A percentile compares a stretch with the other conserved stretches of the same genome.
phyloP scores from a whole-genome alignment of 768 basidiomycete species.

The Russula ochroleuca region DNA sequence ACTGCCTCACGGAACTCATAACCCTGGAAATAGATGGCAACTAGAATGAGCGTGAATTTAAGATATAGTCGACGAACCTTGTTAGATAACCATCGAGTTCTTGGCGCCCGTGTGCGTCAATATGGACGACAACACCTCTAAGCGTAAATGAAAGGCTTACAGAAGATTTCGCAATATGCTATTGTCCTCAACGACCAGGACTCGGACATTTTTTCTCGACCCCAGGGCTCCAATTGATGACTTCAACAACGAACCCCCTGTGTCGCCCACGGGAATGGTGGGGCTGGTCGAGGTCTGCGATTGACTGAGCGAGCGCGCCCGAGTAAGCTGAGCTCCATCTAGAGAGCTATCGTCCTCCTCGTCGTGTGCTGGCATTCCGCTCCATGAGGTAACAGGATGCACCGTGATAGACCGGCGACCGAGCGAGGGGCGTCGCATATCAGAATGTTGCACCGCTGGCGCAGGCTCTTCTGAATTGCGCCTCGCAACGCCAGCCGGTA shows the following conservation, averaged over 20 bases:
- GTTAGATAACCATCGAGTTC: constrained; percentile 62
- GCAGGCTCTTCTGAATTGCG: constrained; percentile 48
- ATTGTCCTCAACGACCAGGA: constrained; percentile 91
- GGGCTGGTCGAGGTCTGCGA: constrained; percentile 34
- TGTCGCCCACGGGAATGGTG: constrained; percentile 49
- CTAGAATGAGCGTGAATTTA: neutral
- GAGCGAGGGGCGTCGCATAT: constrained; percentile 46
- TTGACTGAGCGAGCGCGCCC: constrained; percentile 22
- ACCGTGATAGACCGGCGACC: constrained; percentile 50
- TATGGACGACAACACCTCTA: constrained; percentile 4
- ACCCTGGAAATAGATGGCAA: constrained; percentile 41
- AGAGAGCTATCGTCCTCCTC: constrained; percentile 37
- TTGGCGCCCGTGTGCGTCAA: constrained; percentile 31
- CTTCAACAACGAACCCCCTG: constrained; percentile 64
- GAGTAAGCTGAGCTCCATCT: constrained; percentile 19
- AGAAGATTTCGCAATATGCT: constrained; percentile 76
- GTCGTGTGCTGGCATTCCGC: constrained; percentile 34
- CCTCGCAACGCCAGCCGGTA: constrained; percentile 29
- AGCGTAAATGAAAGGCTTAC: constrained; percentile 42
- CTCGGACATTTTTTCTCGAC: constrained; percentile 47
- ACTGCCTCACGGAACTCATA: constrained; percentile 74
- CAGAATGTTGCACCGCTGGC: neutral
- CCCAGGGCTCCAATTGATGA: constrained; percentile 56
- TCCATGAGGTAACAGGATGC: constrained; percentile 41
- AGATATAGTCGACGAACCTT: constrained; percentile 37